Percentiles rank a stretch among this genome's conserved stretches.
Conservation (phyloP, 345 rosid species). For the Diplotaxis tenuifolia region DNA sequence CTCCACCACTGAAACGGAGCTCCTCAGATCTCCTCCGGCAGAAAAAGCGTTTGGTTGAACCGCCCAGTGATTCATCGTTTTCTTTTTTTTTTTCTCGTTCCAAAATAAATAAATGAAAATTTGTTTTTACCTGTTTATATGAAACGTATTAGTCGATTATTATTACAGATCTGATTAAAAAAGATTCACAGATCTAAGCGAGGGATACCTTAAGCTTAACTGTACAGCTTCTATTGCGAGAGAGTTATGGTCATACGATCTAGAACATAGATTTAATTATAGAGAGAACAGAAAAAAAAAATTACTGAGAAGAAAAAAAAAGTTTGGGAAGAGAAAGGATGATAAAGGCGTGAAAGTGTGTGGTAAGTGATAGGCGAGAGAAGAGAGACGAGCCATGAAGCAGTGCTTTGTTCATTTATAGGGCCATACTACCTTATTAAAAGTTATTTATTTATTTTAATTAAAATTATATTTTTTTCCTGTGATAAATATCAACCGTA, state of each 20-base stretch:
- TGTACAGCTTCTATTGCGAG: slow-evolving; percentile 26
- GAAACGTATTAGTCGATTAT: neutral
- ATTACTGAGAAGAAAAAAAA: neutral
- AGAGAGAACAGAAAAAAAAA: neutral
- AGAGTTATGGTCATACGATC: neutral
- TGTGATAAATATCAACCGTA: neutral
- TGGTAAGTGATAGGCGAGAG: neutral
- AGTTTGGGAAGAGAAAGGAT: neutral
- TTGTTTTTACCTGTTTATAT: slow-evolving; percentile 17
- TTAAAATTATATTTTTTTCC: neutral
- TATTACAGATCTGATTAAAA: slow-evolving; percentile 1
- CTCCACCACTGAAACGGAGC: neutral
- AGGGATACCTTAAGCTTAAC: slow-evolving; percentile 33
- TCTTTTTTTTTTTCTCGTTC: neutral
- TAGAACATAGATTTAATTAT: neutral
- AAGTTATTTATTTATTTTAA: neutral
- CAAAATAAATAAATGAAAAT: neutral
- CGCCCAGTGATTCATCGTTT: slow-evolving; percentile 62
- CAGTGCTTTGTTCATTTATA: neutral
- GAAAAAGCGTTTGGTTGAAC: slow-evolving; percentile 53
- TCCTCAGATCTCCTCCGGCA: slow-evolving; percentile 44
- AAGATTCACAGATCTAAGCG: neutral
- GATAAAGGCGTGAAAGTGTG: slow-evolving; percentile 30
- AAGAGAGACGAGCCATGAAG: neutral
- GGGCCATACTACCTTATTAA: neutral